Base-by-base conservation (phyloP, 805 yeast genomes). In the Saccharomycopsis schoenii region DNA sequence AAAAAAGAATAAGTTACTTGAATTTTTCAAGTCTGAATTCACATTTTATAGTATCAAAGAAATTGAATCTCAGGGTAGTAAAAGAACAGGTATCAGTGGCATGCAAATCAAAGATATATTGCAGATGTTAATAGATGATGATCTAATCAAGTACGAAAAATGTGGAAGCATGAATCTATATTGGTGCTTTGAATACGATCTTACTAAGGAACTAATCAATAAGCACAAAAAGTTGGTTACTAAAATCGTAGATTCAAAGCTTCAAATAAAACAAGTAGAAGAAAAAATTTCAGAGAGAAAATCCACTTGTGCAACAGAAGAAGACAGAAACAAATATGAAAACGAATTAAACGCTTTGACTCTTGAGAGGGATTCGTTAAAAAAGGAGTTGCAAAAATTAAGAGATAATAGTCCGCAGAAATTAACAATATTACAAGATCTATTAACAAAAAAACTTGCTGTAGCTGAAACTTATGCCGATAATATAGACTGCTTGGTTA, bases 61-160 rank as follows among this genome's bases (percentile, higher is more conserved):
- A 59, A 64, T 82, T 12, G 86, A 82, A 67, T 68, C 76, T 3
- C 64, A 68, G 10, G 83, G 76, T 1, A 73, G 81, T 1, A 80
- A 79, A 58, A 71, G 71, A 56, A 74, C 77, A 0, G 83, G 83
- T 0, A 75, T 82, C 6, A 75, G 80, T n/a, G 67, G 82, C 0
- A 81, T 81, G 81, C 78, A 80, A 58, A 80, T 82, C 50, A 82
- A 83, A 65, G 83, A 79, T 10, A 64, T 82, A 1, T 65, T 82
- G 10, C 79, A 78, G 51, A 64, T 68, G 2, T 72, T 82, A 61
- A 66, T 80, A 10, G 84, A 81, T 64, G 86, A 82, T 58, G 77
- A 74, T 25, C 65, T 80, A 37, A 74, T 82, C 8, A 76, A 75
- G 54, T 74, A 76, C 47, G 83, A 80, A 62, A 83, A 83, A 68